phyloP scores from a whole-genome alignment of 352 stramenopile genomes.

The Phytophthora nicotianae region DNA sequence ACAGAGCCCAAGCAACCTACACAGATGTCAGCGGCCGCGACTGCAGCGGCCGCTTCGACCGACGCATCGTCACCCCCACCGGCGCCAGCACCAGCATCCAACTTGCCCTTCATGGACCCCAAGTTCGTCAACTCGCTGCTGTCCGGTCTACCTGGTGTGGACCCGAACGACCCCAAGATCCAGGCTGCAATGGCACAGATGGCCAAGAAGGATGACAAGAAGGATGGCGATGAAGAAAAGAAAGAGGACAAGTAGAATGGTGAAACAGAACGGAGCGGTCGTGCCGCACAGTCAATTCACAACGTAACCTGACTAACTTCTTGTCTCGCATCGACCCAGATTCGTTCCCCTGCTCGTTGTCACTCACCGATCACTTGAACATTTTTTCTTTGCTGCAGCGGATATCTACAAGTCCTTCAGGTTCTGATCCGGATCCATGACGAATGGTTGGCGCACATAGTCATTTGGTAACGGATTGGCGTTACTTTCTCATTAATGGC shows the following conservation, averaged over 20 bases:
- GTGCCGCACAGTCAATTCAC: slow-evolving; percentile 24
- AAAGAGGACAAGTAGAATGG: slow-evolving; percentile 83
- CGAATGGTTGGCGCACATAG: slow-evolving; percentile 17
- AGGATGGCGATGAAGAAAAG: slow-evolving; percentile 85
- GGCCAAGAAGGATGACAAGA: slow-evolving; percentile 80
- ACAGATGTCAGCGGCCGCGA: slow-evolving; percentile 31
- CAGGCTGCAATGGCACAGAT: slow-evolving; percentile 90
- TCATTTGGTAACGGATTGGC: slow-evolving; percentile 1
- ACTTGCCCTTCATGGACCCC: slow-evolving; percentile 89
- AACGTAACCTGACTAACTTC: slow-evolving; percentile 29
- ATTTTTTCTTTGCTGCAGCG: slow-evolving; percentile 11
- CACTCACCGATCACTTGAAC: neutral
- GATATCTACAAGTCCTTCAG: slow-evolving; percentile 10
- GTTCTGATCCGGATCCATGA: slow-evolving; percentile 23
- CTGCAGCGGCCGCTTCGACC: slow-evolving; percentile 20
- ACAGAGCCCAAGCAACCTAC: slow-evolving; percentile 48
- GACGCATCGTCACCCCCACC: slow-evolving; percentile 51
- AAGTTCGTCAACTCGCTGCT: slow-evolving; percentile 91
- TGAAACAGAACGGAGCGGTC: slow-evolving; percentile 8
- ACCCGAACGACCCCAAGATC: slow-evolving; percentile 93
- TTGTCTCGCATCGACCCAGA: slow-evolving; percentile 7
- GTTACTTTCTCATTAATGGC: slow-evolving; percentile 5
- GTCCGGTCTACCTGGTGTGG: slow-evolving; percentile 87
- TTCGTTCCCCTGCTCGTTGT: slow-evolving; percentile 4
- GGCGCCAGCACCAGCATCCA: slow-evolving; percentile 75